Percentiles rank a stretch among this genome's conserved stretches.
Conservation (phyloP, 805 yeast genomes). For the Cyberlindnera mycetangii region DNA sequence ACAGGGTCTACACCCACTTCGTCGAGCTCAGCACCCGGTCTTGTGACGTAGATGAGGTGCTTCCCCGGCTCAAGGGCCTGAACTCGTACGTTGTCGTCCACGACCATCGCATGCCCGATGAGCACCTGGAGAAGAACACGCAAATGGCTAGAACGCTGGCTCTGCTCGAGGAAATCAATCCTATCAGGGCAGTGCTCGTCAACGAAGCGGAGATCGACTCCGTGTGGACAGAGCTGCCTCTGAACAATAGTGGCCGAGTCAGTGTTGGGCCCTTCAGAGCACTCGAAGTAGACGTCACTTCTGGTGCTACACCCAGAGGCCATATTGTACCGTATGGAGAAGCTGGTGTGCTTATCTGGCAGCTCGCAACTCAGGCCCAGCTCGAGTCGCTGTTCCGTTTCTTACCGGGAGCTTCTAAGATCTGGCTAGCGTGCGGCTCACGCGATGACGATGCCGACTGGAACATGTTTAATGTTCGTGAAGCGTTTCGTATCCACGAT, state of each 20-base stretch:
- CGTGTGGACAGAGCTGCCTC: not conserved
- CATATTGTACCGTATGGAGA: not conserved
- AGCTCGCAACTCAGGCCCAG: not conserved
- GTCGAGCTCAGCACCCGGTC: not conserved
- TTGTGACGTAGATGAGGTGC: not conserved
- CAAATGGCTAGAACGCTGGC: not conserved
- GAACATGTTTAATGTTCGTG: too few relatives aligned
- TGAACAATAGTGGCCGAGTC: not conserved
- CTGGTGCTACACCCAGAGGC: not conserved
- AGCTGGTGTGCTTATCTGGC: not conserved
- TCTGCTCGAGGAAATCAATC: not conserved
- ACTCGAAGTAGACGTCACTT: too few relatives aligned
- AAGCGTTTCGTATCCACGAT: not conserved
- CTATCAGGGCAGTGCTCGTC: not conserved
- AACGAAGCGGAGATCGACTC: not conserved
- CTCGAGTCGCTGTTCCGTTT: not conserved
- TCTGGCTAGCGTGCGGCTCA: too few relatives aligned
- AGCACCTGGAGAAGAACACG: not conserved
- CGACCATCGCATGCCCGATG: not conserved
- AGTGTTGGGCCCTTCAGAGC: not conserved
- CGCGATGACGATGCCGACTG: too few relatives aligned
- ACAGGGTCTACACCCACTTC: not conserved
- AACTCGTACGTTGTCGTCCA: not conserved
- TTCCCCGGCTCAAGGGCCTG: not conserved
- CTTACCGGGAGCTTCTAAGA: not conserved